Evolutionary conservation across 371 early-diverging fungal genomes (phyloP).

Genomic region (Mortierella sp.): DNA sequence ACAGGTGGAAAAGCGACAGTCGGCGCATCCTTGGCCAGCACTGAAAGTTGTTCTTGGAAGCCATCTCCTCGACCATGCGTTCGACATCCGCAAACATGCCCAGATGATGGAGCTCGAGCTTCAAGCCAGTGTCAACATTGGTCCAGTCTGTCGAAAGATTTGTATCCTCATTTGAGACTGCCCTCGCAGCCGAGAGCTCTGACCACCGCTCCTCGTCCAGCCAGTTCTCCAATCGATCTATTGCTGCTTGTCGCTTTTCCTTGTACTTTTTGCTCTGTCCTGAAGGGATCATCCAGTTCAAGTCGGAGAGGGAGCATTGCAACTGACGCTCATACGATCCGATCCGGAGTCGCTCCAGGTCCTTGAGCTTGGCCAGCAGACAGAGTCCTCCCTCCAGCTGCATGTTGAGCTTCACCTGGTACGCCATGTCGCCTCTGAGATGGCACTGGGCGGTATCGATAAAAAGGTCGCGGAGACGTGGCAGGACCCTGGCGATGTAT

Average conservation of each 20-base stretch:
- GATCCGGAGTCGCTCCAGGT: neutral
- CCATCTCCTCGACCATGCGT: neutral
- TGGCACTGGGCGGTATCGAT: neutral
- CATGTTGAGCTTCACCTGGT: neutral
- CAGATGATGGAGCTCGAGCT: neutral
- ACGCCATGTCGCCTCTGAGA: neutral
- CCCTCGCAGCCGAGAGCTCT: neutral
- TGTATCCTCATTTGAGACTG: neutral
- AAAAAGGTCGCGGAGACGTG: neutral
- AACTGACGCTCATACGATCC: conserved; percentile 3
- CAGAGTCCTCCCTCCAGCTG: conserved; percentile 2
- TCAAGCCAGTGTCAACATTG: neutral
- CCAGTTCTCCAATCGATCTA: neutral
- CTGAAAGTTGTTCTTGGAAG: neutral
- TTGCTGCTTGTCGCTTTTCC: neutral
- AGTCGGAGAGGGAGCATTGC: neutral
- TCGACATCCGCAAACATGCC: conserved; percentile 5
- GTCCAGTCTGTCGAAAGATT: neutral
- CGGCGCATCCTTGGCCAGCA: neutral
- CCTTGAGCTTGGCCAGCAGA: conserved; percentile 5
- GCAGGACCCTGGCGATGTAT: neutral
- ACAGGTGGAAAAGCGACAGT: neutral
- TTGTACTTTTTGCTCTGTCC: neutral
- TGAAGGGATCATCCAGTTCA: conserved; percentile 3
- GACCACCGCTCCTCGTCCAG: neutral